Conservation (phyloP, 441 rosid genomes). For the Melianthus villosus region DNA sequence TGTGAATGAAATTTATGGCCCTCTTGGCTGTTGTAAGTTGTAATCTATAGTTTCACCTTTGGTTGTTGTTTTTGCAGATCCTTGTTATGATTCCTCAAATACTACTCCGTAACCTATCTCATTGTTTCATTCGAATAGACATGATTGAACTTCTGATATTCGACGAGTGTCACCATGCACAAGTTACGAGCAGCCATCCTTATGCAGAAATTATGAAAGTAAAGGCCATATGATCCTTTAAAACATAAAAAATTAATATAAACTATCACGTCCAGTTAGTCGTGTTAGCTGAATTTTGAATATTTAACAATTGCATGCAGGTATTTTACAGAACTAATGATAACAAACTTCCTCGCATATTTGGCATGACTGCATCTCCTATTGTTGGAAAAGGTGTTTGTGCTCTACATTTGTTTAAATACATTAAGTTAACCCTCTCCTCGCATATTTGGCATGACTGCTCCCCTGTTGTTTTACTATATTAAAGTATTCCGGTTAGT, state of each 20-base stretch:
- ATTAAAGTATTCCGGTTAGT: too few relatives aligned
- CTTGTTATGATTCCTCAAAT: constrained; percentile 87
- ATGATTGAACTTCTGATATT: constrained; percentile 66
- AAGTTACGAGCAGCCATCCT: constrained; percentile 66
- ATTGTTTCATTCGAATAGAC: constrained; percentile 86
- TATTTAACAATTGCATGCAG: constrained; percentile 29
- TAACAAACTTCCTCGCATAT: constrained; percentile 56
- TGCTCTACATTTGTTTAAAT: background rate
- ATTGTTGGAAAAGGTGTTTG: constrained; percentile 76
- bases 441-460: too few relatives aligned
- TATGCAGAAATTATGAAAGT: constrained; percentile 89
- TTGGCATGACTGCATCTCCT: constrained; percentile 99
- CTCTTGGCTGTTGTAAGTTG: background rate
- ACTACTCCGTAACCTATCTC: constrained; percentile 55
- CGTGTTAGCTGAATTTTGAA: constrained; percentile 9
- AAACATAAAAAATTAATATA: too few relatives aligned
- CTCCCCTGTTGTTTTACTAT: too few relatives aligned
- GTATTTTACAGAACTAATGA: constrained; percentile 43
- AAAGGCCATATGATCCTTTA: too few relatives aligned
- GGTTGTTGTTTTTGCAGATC: constrained; percentile 38
- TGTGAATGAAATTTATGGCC: background rate
- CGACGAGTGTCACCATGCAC: constrained; percentile 98
- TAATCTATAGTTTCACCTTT: constrained; percentile 4
- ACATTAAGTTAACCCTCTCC: constrained; percentile 1
- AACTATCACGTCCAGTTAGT: too few relatives aligned